Percentiles rank a stretch among this genome's conserved stretches.
phyloP scores from a whole-genome alignment of 1,284 basidiomycete species.

The Hortiboletus rubellus region DNA sequence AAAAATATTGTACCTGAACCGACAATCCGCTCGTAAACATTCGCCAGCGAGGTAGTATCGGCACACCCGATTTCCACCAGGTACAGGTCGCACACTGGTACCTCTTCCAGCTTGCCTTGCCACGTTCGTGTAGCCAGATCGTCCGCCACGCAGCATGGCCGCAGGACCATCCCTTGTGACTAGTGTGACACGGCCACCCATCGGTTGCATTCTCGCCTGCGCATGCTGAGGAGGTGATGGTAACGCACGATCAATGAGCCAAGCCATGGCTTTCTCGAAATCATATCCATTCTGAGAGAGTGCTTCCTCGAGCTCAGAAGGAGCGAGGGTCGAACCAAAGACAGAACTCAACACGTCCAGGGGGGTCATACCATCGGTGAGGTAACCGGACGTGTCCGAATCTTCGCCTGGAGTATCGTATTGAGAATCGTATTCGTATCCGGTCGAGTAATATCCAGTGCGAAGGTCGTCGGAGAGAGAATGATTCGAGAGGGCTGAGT shows the following conservation, averaged over 20 bases:
- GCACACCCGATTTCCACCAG: conserved; percentile 74
- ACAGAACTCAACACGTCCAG: conserved; percentile 95
- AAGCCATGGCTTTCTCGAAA: conserved; percentile 92
- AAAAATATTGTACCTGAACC: conserved; percentile 75
- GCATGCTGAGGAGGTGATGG: conserved; percentile 44
- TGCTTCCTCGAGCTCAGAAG: conserved; percentile 91
- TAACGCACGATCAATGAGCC: conserved; percentile 77
- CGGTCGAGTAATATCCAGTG: conserved; percentile 34
- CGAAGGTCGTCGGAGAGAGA: conserved; percentile 48
- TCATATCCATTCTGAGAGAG: conserved; percentile 87
- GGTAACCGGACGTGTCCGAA: conserved; percentile 48
- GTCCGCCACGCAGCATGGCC: conserved; percentile 44
- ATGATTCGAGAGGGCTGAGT: conserved; percentile 41
- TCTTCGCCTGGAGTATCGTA: conserved; percentile 49
- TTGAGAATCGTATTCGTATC: conserved; percentile 39
- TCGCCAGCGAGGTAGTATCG: conserved; percentile 97
- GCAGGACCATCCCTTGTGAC: conserved; percentile 53
- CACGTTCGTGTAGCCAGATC: conserved; percentile 41
- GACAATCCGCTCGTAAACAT: conserved; percentile 93
- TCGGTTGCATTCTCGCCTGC: conserved; percentile 55
- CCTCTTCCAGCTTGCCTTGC: conserved; percentile 44
- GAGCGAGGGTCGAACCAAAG: conserved; percentile 85
- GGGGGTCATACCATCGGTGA: conserved; percentile 92
- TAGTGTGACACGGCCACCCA: conserved; percentile 63
- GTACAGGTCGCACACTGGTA: conserved; percentile 56